Evolutionary conservation across 1,284 basidiomycete genomes (phyloP).

Genomic region (Sanghuangporus weigelae): DNA sequence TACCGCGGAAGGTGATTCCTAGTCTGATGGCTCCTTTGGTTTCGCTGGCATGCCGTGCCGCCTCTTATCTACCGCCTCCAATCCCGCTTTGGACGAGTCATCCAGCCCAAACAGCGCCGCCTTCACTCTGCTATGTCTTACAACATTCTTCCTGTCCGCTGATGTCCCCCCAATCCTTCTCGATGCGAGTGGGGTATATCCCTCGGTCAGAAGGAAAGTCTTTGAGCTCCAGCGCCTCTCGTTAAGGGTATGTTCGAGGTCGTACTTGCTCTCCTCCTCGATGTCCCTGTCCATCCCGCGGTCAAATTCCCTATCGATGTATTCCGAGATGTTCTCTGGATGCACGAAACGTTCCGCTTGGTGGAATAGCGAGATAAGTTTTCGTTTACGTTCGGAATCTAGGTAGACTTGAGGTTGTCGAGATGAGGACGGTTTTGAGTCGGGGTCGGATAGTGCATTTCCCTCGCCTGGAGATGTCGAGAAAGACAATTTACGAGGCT

Average conservation of each 20-base stretch:
- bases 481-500: background rate
- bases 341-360: slow-evolving; percentile 14
- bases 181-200: too few species aligned
- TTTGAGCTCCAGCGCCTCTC: background rate
- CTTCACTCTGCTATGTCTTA: background rate
- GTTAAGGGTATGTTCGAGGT: background rate
- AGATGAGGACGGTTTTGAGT: background rate
- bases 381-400: slow-evolving; percentile 14
- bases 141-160: background rate
- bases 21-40: background rate
- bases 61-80: slow-evolving; percentile 16
- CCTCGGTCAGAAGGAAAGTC: background rate
- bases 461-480: background rate
- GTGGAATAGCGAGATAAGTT: slow-evolving; percentile 17
- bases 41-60: background rate
- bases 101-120: slow-evolving; percentile 16
- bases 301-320: slow-evolving; percentile 13
- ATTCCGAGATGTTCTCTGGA: slow-evolving; percentile 11
- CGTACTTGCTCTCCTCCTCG: background rate
- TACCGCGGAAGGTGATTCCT: background rate
- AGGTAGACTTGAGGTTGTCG: slow-evolving; percentile 9
- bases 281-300: background rate
- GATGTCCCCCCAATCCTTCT: background rate
- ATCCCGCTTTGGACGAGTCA: slow-evolving; percentile 11
- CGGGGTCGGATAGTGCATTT: background rate